Conservation (phyloP, 345 rosid genomes). For the Populus tremula region DNA sequence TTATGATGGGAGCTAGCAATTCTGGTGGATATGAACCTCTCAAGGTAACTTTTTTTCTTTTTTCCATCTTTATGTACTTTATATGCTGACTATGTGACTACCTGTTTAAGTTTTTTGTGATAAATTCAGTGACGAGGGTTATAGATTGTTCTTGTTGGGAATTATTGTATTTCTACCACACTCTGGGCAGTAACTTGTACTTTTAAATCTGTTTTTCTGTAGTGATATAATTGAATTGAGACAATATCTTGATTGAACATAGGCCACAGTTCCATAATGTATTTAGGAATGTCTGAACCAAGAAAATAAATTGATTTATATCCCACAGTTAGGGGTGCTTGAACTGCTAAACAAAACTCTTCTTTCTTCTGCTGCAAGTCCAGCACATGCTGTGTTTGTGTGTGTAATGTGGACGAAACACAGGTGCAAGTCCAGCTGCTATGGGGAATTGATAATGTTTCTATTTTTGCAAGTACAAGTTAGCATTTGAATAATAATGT, state of each 20-base stretch:
- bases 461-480: neutral
- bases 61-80: neutral
- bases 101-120: neutral
- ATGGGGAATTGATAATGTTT: constrained; percentile 26
- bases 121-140: neutral
- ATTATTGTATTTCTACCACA: neutral
- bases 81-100: neutral
- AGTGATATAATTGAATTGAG: neutral
- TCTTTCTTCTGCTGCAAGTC: neutral
- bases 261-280: neutral
- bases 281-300: neutral
- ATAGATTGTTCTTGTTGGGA: neutral
- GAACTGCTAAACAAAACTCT: neutral
- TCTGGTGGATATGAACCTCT: constrained; percentile 38
- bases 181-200: neutral
- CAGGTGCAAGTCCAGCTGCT: constrained; percentile 23
- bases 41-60: constrained; percentile 31
- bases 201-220: neutral
- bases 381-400: neutral
- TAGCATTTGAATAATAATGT: neutral
- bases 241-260: neutral
- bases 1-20: constrained; percentile 26
- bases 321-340: neutral
- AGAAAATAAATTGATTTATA: neutral
- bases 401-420: neutral